These are phyloP conservation scores for Pestalotiopsis sp. DNA, from an alignment of 2,329 filamentous ascomycete genomes.

Conservation along the genomic window DNA sequence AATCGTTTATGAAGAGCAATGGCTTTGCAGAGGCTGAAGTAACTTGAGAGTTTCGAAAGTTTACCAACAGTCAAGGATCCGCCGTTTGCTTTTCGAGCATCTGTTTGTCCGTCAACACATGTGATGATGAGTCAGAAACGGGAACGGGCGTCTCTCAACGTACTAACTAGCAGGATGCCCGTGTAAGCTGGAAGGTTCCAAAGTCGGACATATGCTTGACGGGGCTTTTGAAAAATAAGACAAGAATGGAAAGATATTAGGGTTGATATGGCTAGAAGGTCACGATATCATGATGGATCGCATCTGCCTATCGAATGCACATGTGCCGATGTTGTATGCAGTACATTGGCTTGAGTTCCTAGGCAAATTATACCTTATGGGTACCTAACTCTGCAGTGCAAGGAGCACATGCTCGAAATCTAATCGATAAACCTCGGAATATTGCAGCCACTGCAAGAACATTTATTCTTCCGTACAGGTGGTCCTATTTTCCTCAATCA, in stretches of 20 bases:
- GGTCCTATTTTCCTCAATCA: too few species aligned
- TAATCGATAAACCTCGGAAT: not conserved
- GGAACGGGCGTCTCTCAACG: not conserved
- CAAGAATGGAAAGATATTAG: not conserved
- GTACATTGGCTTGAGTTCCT: too few species aligned
- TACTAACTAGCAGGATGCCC: not conserved
- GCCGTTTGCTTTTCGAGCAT: not conserved
- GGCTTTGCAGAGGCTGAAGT: not conserved
- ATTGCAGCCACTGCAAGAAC: not conserved
- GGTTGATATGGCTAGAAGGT: not conserved
- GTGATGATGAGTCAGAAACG: conserved; percentile 1
- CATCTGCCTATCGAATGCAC: not conserved
- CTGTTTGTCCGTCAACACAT: not conserved
- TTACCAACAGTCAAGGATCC: not conserved
- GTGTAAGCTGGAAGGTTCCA: not conserved
- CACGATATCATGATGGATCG: not conserved
- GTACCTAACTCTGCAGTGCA: too few species aligned
- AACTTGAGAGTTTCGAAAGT: not conserved
- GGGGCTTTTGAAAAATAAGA: not conserved
- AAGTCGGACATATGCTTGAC: not conserved
- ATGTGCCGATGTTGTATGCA: not conserved
- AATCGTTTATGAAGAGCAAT: not conserved
- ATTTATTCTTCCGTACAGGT: too few species aligned
- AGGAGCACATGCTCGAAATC: not conserved
- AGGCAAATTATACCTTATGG: too few species aligned